Percentiles rank a stretch among this genome's conserved stretches.
These are phyloP conservation scores for Euphrasia confusa DNA, from an alignment of 257 asterid genomes.

Conservation along the genomic window DNA sequence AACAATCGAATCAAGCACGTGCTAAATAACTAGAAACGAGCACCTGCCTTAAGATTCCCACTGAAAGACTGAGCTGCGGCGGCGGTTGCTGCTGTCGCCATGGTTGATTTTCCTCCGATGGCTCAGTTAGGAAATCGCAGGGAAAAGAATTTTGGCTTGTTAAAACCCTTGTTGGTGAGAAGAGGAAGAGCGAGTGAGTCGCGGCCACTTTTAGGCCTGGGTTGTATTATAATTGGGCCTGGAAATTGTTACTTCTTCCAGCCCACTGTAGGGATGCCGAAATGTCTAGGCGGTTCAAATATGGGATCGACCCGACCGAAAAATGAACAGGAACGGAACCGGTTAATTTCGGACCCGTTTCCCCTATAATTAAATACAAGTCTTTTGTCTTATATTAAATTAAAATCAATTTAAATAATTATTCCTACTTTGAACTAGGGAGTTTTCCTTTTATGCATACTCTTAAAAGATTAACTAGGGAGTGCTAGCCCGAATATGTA, in stretches of 20 bases:
- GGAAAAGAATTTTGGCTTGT: neutral
- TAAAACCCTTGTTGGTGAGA: conserved; percentile 22
- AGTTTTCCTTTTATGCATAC: too few relatives aligned
- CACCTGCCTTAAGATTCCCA: conserved; percentile 51
- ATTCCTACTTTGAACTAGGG: too few relatives aligned
- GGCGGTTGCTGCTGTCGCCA: conserved; percentile 35
- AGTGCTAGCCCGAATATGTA: too few relatives aligned
- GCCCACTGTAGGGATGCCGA: too few relatives aligned
- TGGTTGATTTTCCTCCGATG: conserved; percentile 7
- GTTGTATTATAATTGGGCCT: conserved; percentile 13
- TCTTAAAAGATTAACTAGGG: too few relatives aligned
- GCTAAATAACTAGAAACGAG: neutral
- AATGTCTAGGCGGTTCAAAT: too few relatives aligned
- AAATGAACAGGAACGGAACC: too few relatives aligned
- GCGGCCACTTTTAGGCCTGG: neutral
- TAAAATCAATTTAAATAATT: too few relatives aligned
- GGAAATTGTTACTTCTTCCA: neutral
- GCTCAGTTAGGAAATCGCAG: conserved; percentile 8
- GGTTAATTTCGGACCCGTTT: too few relatives aligned
- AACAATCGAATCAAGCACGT: neutral
- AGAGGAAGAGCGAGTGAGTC: neutral
- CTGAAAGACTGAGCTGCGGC: conserved; percentile 39
- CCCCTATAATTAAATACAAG: too few relatives aligned
- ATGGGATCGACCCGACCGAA: too few relatives aligned
- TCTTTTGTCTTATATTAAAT: too few relatives aligned